phyloP scores from a whole-genome alignment of 129 eudicot genomes.

The Rutidosis leptorrhynchoides region DNA sequence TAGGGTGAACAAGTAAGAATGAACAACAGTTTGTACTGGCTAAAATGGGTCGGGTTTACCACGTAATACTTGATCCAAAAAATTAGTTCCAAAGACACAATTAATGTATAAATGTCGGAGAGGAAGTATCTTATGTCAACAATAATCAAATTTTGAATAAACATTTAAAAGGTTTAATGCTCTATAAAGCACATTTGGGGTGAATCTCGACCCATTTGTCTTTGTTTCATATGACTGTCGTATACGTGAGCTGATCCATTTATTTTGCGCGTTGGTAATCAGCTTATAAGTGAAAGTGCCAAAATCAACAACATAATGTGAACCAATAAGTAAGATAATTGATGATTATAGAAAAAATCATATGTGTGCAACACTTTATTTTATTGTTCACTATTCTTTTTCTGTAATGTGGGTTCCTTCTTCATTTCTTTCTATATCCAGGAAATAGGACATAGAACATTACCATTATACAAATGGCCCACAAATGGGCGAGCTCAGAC shows the following conservation, averaged over 20 bases:
- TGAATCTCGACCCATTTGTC: not conserved
- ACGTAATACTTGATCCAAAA: not conserved
- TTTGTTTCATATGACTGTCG: not conserved
- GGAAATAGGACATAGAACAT: not conserved
- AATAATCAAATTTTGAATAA: too few species aligned
- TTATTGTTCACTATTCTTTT: not conserved
- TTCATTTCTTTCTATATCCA: not conserved
- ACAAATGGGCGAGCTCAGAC: not conserved
- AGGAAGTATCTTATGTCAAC: not conserved
- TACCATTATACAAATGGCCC: not conserved
- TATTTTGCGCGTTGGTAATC: not conserved
- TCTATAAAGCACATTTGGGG: not conserved
- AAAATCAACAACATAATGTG: not conserved
- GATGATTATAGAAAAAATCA: not conserved
- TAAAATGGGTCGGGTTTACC: not conserved
- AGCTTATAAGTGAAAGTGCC: not conserved
- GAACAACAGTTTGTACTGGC: not conserved
- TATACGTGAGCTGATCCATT: not conserved
- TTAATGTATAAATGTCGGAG: too few species aligned
- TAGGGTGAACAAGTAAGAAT: not conserved
- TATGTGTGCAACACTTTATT: not conserved
- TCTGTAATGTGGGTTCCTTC: not conserved
- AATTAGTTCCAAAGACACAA: too few species aligned
- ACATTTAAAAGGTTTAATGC: not conserved
- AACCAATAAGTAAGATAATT: not conserved